A percentile compares a stretch with the other conserved stretches of the same genome.
Conservation (phyloP, 495 filamentous ascomycete species). For the Podospora tetraspora region DNA sequence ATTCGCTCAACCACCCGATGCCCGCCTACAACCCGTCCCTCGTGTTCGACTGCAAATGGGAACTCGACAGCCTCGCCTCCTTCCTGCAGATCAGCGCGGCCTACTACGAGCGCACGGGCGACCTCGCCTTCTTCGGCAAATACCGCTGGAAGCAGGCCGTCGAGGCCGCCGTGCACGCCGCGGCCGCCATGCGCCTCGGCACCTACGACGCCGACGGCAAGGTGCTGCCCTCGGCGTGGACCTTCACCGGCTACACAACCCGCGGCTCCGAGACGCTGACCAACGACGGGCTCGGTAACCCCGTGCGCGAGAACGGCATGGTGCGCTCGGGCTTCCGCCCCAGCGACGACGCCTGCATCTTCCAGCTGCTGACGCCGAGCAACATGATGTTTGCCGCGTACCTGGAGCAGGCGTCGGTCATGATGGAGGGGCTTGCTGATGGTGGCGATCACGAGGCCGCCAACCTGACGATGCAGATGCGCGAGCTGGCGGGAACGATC, state of each 20-base stretch:
- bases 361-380: conserved; percentile 53
- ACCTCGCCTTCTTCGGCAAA: conserved; percentile 53
- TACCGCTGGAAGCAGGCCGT: conserved; percentile 57
- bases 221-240: conserved; percentile 49
- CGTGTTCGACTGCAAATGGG: conserved; percentile 62
- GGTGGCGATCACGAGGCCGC: conserved; percentile 26
- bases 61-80: conserved; percentile 57
- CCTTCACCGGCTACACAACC: conserved; percentile 53
- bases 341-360: conserved; percentile 56
- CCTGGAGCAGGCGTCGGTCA: conserved; percentile 47
- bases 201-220: conserved; percentile 54
- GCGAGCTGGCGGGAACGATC: conserved; percentile 45
- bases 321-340: conserved; percentile 60
- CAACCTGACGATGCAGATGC: conserved; percentile 48
- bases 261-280: conserved; percentile 55
- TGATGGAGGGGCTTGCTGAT: conserved; percentile 45
- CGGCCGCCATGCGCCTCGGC: conserved; percentile 53
- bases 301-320: conserved; percentile 55
- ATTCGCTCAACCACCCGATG: conserved; percentile 39
- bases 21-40: conserved; percentile 45
- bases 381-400: conserved; percentile 64
- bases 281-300: conserved; percentile 58
- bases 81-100: conserved; percentile 56
- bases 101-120: conserved; percentile 52
- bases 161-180: conserved; percentile 48